phyloP scores from a whole-genome alignment of 2,329 filamentous ascomycete species.

The Apiospora saccharicola region DNA sequence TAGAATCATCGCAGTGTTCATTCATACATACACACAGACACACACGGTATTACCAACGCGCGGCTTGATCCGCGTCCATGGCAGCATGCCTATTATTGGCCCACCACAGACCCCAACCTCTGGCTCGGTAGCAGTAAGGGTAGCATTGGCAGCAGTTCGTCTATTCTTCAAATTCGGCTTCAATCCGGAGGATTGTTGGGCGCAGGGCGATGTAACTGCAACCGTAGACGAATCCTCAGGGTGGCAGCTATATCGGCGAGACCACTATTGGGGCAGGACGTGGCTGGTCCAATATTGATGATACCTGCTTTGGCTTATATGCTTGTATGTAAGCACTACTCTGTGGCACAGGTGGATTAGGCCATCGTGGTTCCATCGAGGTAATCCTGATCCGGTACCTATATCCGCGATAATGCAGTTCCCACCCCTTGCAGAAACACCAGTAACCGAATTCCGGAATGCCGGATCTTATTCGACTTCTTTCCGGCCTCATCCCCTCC shows the following conservation, averaged over 20 bases:
- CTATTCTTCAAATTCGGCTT: neutral
- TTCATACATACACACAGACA: neutral
- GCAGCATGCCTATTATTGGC: neutral
- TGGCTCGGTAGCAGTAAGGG: neutral
- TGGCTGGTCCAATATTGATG: neutral
- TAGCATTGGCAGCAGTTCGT: neutral
- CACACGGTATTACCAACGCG: neutral
- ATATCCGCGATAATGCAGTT: neutral
- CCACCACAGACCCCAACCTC: neutral
- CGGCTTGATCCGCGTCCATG: neutral
- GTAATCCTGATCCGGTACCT: slow-evolving; percentile 6
- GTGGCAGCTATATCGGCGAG: neutral
- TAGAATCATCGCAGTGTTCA: neutral
- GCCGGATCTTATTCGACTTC: slow-evolving; percentile 2
- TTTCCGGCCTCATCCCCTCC: neutral
- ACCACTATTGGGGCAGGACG: neutral
- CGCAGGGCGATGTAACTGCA: slow-evolving; percentile 1
- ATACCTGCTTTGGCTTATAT: neutral
- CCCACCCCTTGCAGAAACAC: neutral
- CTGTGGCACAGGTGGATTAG: neutral
- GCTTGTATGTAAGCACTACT: neutral
- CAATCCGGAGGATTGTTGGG: neutral
- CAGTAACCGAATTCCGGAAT: slow-evolving; percentile 10
- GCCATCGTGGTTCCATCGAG: neutral
- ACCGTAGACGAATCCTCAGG: neutral